These are phyloP conservation scores for Rhytidiadelphus loreus DNA, from an alignment of 225 moss, liverwort and hornwort species.

Conservation along the genomic window DNA sequence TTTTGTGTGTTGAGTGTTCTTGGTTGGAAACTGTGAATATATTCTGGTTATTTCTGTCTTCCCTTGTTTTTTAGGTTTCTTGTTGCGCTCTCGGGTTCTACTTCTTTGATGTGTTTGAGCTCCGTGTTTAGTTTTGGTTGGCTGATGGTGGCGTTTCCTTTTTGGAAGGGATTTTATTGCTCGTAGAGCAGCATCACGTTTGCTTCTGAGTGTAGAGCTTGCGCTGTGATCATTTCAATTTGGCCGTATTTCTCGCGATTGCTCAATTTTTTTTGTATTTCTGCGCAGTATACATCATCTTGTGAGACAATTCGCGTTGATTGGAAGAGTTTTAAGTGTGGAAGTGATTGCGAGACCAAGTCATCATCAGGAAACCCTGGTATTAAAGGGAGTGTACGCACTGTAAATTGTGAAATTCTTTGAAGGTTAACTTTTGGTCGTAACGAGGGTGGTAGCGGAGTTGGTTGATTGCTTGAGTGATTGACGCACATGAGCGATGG, in stretches of 20 bases:
- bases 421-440: background rate
- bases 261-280: background rate
- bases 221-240: background rate
- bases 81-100: background rate
- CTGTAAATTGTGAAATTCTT: background rate
- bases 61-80: background rate
- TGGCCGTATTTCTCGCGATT: background rate
- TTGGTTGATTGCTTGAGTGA: background rate
- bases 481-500: conserved; percentile 58
- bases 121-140: background rate
- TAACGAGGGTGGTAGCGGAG: background rate
- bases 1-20: background rate
- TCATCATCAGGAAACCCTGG: background rate
- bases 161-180: background rate
- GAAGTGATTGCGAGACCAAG: background rate
- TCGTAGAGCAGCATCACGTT: background rate
- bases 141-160: background rate
- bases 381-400: background rate
- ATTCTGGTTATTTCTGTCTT: background rate
- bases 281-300: background rate
- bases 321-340: background rate
- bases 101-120: background rate
- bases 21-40: background rate
- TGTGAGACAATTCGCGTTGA: background rate
- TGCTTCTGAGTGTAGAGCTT: background rate